Evolutionary conservation across 2,329 filamentous ascomycete genomes (phyloP), one percentile per base, ranked within the genome.

Genomic region (Leptographium procerum): DNA sequence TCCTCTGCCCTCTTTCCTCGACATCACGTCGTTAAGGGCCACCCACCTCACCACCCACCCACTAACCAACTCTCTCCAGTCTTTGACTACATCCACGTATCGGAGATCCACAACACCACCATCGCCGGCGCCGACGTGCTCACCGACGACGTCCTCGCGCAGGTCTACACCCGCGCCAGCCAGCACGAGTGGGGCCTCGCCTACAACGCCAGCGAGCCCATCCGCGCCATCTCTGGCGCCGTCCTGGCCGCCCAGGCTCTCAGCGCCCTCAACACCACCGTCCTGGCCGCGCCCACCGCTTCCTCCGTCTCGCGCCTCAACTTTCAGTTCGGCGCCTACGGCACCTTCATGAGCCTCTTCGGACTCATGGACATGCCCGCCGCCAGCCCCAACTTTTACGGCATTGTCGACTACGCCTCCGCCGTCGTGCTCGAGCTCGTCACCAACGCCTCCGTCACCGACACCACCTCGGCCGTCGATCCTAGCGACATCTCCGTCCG

Each of bases 401-500:
- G 88, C 57, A 75, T 96, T 14, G 84, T 86, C n/a, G 86, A 91
- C 73, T 96, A 96, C 66, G 90, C 90, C 6, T 87, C 85, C 3
- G 84, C 84, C 63, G 89, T 95, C 81, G 78, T 78, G 7, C 91
- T 95, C 69, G 91, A 96, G 75, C 74, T 86, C 26, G 75, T 84
- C 57, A 82, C 81, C 57, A 76, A 77, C 63, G 71, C 79, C 79
- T 73, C 74, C 4, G 76, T 72, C 14, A 58, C 66, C 53, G 64
- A 67, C 68, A 80, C 84, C 13, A 62, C 65, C 59, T 64, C 56
- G 1, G 51, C 58, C 51, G 51, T 65, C 22, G 59, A 58, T 59
- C 56, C 64, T 3, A 60, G 74, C 33, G 76, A 83, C 57, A 73
- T 85, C 62, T 75, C 71, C 13, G 81, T 86, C 22, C 80, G 83